Base-by-base conservation (phyloP, 2,329 filamentous ascomycete genomes). In the Knoxdaviesia capensis region DNA sequence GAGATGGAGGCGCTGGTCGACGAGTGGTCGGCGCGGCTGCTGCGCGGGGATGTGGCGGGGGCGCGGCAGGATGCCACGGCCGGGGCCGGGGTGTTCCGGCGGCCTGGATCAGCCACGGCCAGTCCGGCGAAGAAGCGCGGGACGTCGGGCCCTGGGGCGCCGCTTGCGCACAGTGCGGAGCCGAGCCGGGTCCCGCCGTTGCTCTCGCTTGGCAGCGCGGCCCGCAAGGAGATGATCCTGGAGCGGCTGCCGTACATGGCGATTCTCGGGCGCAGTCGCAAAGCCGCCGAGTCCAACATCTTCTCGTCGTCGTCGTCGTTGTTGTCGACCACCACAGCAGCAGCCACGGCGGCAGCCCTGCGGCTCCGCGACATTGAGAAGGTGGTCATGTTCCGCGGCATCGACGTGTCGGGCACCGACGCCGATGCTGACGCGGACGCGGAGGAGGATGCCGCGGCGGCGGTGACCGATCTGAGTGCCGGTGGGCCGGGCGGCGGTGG, bases 171-270 rank as follows among this genome's bases (percentile, higher is more conserved):
- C 34, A 35, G 3, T 9, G 34, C 34, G 11, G 31, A 11, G 39
- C 34, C 6, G 42, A 28, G 7, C 34, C 9, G 10, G 3, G 9
- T 9, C 34, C 8, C 11, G 8, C 34, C 34, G 1, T 56, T 71
- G 1, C 61, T 77, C 10, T 71, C 74, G 1, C 66, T 78, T 2
- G 77, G 78, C 37, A 76, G 65, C 47, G 73, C 77, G 4, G 75
- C 78, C 4, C 76, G 77, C 34, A 69, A 68, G 36, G 83, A 88
- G 56, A 69, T 90, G 63, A 59, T 94, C 0, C 70, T 94, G 29
- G 84, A 96, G 48, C 76, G 85, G 6, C 67, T 98, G 1, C 90
- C 90, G 0, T 96, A 93, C 56, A 75, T 90, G 65, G 68, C 77
- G 1, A 68, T 73, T 41, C 82, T 94, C 52, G 57, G 61, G 2